These are phyloP conservation scores for Haplosporangium sp. DNA, from an alignment of 371 early-diverging fungal genomes.

Conservation along the genomic window DNA sequence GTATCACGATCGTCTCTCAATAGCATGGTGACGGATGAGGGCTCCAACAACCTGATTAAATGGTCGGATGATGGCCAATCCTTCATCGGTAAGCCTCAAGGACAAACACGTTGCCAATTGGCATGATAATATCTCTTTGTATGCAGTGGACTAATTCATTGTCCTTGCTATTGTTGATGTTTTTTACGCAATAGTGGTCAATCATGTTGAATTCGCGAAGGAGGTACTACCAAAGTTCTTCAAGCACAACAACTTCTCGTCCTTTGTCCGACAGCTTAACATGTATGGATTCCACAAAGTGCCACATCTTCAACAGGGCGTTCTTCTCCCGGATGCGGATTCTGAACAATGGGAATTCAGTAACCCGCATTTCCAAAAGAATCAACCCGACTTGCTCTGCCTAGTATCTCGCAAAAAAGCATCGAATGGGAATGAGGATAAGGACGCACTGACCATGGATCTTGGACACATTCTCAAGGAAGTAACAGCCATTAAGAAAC, in stretches of 20 bases:
- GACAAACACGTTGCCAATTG: conserved; percentile 1
- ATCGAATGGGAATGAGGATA: conserved; percentile 63
- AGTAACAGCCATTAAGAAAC: conserved; percentile 87
- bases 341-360: conserved; percentile 72
- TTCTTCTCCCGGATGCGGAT: conserved; percentile 71
- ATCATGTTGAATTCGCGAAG: conserved; percentile 78
- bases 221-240: conserved; percentile 85
- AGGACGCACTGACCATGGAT: conserved; percentile 59
- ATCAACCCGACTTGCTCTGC: conserved; percentile 66
- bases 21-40: conserved; percentile 79
- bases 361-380: conserved; percentile 65
- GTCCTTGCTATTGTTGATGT: neutral
- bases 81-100: conserved; percentile 64
- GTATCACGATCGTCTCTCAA: no score
- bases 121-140: no score
- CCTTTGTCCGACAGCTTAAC: conserved; percentile 96
- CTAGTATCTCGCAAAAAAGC: conserved; percentile 70
- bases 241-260: conserved; percentile 94
- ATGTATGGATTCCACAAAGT: conserved; percentile 97
- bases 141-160: no score
- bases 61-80: conserved; percentile 85
- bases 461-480: conserved; percentile 77
- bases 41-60: conserved; percentile 75
- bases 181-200: conserved; percentile 57
- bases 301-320: conserved; percentile 84